Conservation (phyloP, 495 filamentous ascomycete species). For the Penicillium flavigenum region DNA sequence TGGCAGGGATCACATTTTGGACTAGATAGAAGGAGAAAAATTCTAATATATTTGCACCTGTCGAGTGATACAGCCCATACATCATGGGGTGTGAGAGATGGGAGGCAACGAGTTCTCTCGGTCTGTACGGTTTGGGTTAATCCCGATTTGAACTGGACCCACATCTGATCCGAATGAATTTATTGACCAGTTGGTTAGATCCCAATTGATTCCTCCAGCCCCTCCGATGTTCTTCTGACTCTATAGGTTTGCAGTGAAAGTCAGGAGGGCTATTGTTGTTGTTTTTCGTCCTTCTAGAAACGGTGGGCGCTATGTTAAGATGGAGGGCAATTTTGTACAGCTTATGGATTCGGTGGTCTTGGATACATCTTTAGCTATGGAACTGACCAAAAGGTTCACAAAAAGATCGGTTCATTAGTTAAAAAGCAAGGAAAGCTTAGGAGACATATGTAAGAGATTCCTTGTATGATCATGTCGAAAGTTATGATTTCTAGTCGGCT, state of each 20-base stretch:
- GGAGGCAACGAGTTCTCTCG: background rate
- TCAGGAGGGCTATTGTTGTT: constrained; percentile 16
- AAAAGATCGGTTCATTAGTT: background rate
- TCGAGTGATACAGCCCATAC: constrained; percentile 12
- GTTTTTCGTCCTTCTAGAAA: constrained; percentile 20
- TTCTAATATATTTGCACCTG: constrained; percentile 2
- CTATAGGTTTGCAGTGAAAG: constrained; percentile 3
- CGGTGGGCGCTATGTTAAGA: constrained; percentile 17
- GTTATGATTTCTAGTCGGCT: too few relatives aligned
- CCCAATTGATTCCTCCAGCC: too few relatives aligned
- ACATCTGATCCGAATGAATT: background rate
- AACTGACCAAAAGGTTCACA: constrained; percentile 17
- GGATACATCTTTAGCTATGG: constrained; percentile 22
- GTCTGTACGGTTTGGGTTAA: background rate
- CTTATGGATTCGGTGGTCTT: constrained; percentile 21
- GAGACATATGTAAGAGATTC: too few relatives aligned
- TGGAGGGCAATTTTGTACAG: constrained; percentile 17
- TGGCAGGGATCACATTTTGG: constrained; percentile 2
- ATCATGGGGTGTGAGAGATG: background rate
- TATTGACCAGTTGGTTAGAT: background rate
- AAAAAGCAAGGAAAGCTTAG: too few relatives aligned
- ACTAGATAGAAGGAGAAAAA: constrained; percentile 3
- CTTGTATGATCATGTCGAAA: too few relatives aligned
- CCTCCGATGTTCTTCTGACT: constrained; percentile 15
- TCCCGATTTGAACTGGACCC: background rate